Evolutionary conservation across 805 yeast species (phyloP), one percentile per base, ranked within the genome.

Genomic region (Torulaspora franciscae): DNA sequence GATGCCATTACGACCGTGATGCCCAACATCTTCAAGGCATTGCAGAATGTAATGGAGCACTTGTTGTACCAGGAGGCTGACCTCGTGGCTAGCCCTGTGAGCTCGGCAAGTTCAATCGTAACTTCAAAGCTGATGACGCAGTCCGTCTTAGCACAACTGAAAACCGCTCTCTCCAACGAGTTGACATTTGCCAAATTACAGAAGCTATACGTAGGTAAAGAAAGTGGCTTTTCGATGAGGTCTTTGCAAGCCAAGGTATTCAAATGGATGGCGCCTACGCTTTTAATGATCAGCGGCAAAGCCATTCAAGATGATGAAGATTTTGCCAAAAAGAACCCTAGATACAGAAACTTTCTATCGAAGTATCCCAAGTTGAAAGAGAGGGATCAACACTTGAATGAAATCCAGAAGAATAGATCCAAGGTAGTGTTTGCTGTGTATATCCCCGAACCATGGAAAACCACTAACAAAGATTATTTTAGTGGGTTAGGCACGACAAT

Each of bases 241-340:
- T 83, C 96, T 0, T 75, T 91, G 46, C 96, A 90, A 64, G 76
- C 83, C 45, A 86, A 82, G 50, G 84, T 83, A 0, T 79, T 87
- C 69, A 87, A 89, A 55, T 91, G 97, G 96, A 80, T 78, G 54
- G 93, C 95, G 0, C 95, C 96, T 0, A 78, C 95, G 0, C 61
- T 91, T 1, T 52, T 90, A 7, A 48, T 90, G 0, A 69, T 91
- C 0, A 74, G 79, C 2, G 98, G 97, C 0, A 74, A 72, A 52
- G 60, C 78, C 37, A 60, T 81, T 8, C 30, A 42, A 4, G 52
- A 62, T 49, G 65, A 58, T 42, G 35, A 42, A 3, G 61, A 58
- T 15, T 60, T 56, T 43, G 46, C 43, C 7, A 39, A 40, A 6
- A 69, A 56, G 46, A 69, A 50, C 47, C 57, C 46, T 19, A 62